Evolutionary conservation across 371 early-diverging fungal genomes (phyloP), one percentile per base, ranked within the genome.

Genomic region (Mortierella sp.): DNA sequence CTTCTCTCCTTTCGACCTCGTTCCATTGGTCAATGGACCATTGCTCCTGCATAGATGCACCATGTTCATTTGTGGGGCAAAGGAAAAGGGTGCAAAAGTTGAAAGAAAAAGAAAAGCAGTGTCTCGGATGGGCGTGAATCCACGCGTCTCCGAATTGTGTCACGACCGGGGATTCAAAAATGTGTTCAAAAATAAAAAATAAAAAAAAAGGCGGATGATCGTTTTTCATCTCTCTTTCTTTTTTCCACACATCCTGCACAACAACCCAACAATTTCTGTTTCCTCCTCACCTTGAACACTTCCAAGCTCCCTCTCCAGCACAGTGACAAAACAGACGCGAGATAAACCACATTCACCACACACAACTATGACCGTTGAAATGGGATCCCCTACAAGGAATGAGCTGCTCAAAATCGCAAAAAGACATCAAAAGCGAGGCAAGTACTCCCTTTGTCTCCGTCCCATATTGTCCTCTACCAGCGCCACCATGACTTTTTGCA

Each of bases 361-460:
- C 19, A 26, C n/a, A 10, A 26, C 4, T 29, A 76, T 75, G 76
- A 64, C 63, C 26, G 55, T 34, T 10, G 70, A 69, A 9, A 64
- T 64, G 22, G 53, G 41, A 8, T 64, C 76, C 4, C 39, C 66
- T 16, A 40, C 67, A 55, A 52, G 66, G 47, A 41, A 66, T 26
- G 76, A 76, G 47, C 71, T 76, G 29, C 76, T 76, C 58, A 43
- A 53, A 16, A 70, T 76, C 40, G 61, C 66, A 39, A 76, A 47
- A 65, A 70, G 70, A 40, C 71, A 70, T 19, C 76, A 76, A 16
- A 70, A 70, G 48, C 52, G 76, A 76, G 76, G 76, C 37, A 70
- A 65, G 58, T 2, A 9, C 16, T 14, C 26, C 26, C 24, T 58
- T 22, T 31, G 6, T 19, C 26, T 58, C 19, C 19, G 11, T 26